These are phyloP conservation scores for Parastagonospora avenae DNA, from an alignment of 2,329 filamentous ascomycete genomes.

Conservation along the genomic window DNA sequence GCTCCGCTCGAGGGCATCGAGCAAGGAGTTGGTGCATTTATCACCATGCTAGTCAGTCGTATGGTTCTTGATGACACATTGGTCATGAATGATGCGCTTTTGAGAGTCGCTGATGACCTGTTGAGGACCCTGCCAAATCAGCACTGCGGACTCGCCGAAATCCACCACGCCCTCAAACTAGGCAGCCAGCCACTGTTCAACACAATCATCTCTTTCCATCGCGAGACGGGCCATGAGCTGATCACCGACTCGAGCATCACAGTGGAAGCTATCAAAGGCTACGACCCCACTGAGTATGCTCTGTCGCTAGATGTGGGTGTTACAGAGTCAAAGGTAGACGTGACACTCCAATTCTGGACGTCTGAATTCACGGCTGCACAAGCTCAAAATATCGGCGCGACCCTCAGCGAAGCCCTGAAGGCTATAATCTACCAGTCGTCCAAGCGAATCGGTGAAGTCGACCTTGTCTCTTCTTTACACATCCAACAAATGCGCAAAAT, in stretches of 20 bases:
- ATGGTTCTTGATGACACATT: constrained; percentile 37
- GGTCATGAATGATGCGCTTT: constrained; percentile 3
- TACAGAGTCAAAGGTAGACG: constrained; percentile 31
- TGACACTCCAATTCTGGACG: constrained; percentile 20
- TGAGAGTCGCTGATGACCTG: constrained; percentile 17
- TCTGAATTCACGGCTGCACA: constrained; percentile 14
- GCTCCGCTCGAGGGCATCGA: constrained; percentile 50
- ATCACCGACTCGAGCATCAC: constrained; percentile 12
- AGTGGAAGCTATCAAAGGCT: constrained; percentile 20
- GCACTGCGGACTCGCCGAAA: constrained; percentile 42
- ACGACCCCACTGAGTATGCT: constrained; percentile 49
- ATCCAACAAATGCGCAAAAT: constrained; percentile 12
- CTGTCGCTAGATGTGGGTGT: constrained; percentile 52
- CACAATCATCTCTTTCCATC: constrained; percentile 47
- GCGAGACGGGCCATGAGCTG: constrained; percentile 9
- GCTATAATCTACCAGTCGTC: constrained; percentile 29
- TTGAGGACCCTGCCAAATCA: constrained; percentile 17
- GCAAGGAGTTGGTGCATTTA: constrained; percentile 50
- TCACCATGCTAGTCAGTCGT: constrained; percentile 49
- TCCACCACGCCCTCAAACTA: constrained; percentile 47
- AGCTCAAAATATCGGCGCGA: constrained; percentile 19
- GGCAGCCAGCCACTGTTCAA: constrained; percentile 47
- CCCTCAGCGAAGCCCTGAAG: constrained; percentile 16
- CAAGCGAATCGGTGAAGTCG: constrained; percentile 20
- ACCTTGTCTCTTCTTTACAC: constrained; percentile 24